phyloP scores from a whole-genome alignment of 345 rosid species.

The Camelina laxa region DNA sequence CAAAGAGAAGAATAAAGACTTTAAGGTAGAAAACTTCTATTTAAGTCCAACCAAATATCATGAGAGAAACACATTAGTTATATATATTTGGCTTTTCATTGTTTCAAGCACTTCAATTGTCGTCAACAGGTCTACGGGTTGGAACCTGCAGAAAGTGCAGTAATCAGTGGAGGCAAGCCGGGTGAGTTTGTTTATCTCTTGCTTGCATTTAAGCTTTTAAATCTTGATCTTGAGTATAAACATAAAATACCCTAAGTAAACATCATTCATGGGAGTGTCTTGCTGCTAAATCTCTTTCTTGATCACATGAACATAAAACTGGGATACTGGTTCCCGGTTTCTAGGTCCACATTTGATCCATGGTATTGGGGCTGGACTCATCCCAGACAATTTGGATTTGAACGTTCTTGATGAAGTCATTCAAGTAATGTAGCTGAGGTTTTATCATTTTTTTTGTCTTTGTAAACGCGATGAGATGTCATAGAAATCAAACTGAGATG shows the following conservation, averaged over 20 bases:
- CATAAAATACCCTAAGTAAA: background rate
- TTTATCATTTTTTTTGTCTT: background rate
- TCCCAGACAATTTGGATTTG: conserved; percentile 50
- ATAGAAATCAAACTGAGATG: conserved; percentile 6
- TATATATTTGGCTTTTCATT: too few relatives aligned
- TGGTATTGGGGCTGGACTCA: conserved; percentile 54
- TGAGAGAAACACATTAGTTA: conserved; percentile 14
- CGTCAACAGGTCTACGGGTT: conserved; percentile 40
- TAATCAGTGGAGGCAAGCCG: conserved; percentile 42
- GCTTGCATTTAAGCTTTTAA: background rate
- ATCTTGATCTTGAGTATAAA: background rate
- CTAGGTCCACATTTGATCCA: conserved; percentile 56
- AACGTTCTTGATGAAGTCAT: conserved; percentile 49
- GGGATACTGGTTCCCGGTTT: background rate
- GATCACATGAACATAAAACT: background rate
- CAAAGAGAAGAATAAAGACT: conserved; percentile 50
- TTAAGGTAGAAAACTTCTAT: conserved; percentile 43
- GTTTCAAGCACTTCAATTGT: background rate
- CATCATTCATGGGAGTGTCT: background rate
- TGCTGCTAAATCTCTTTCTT: conserved; percentile 16
- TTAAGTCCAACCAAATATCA: background rate
- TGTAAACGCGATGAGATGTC: conserved; percentile 1
- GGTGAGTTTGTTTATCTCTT: conserved; percentile 37
- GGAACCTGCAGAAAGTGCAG: conserved; percentile 45
- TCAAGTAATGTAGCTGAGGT: conserved; percentile 43